phyloP scores from a whole-genome alignment of 768 basidiomycete genomes.

The Suillus clintonianus region DNA sequence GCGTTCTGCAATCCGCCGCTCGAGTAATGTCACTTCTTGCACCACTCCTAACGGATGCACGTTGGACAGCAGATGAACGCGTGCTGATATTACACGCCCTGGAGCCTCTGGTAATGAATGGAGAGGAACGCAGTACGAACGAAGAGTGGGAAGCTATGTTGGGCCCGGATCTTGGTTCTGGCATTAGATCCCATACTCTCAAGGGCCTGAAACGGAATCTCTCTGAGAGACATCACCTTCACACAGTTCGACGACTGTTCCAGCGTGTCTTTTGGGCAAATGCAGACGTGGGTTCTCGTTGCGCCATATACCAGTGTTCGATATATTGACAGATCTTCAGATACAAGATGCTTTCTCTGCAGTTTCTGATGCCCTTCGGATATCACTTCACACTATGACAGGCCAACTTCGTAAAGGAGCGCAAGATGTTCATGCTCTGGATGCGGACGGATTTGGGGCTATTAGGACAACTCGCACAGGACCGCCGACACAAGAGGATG shows the following conservation, averaged over 20 bases:
- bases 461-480: slow-evolving; percentile 43
- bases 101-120: slow-evolving; percentile 58
- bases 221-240: slow-evolving; percentile 8
- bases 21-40: slow-evolving; percentile 49
- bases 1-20: slow-evolving; percentile 64
- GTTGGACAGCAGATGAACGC: slow-evolving; percentile 66
- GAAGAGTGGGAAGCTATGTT: slow-evolving; percentile 51
- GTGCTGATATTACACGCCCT: slow-evolving; percentile 65
- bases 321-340: slow-evolving; percentile 33
- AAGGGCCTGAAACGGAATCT: slow-evolving; percentile 30
- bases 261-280: slow-evolving; percentile 68
- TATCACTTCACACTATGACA: slow-evolving; percentile 41
- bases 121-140: slow-evolving; percentile 26
- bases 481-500: slow-evolving; percentile 29
- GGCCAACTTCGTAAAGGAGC: slow-evolving; percentile 19
- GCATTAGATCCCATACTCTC: slow-evolving; percentile 62
- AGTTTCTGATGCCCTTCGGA: slow-evolving; percentile 37
- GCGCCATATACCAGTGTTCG: not conserved
- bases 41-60: slow-evolving; percentile 37
- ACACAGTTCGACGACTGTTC: slow-evolving; percentile 39
- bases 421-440: slow-evolving; percentile 36
- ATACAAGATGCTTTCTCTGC: slow-evolving; percentile 49
- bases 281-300: slow-evolving; percentile 54
- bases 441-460: slow-evolving; percentile 60
- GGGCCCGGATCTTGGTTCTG: slow-evolving; percentile 47